These are phyloP conservation scores for Tricholoma furcatifolium DNA, from an alignment of 768 basidiomycete genomes.

Conservation along the genomic window DNA sequence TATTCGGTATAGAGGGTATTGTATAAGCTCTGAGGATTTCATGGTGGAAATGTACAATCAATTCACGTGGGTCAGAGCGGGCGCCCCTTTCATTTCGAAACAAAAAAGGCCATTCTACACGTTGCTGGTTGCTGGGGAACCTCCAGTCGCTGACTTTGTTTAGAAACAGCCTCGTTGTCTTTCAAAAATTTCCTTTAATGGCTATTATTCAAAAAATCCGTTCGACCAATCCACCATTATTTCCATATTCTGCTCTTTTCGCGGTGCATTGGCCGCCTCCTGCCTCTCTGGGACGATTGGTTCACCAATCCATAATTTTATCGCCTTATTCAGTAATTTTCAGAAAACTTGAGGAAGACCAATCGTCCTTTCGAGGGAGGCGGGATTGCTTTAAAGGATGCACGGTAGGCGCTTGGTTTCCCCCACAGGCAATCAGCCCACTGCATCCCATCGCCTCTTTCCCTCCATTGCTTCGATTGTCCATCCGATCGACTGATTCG, in stretches of 20 bases:
- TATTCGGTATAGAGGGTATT: no score
- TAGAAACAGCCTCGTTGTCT: constrained; percentile 8
- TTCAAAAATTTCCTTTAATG: constrained; percentile 13
- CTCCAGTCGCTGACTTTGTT: background rate
- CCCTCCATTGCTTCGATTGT: background rate
- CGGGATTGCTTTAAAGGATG: constrained; percentile 12
- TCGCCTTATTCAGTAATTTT: constrained; percentile 17
- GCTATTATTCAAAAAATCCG: constrained; percentile 11
- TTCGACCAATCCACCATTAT: constrained; percentile 14
- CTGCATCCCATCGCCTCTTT: background rate
- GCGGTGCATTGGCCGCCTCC: constrained; percentile 16
- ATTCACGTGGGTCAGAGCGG: no score
- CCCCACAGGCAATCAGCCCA: background rate
- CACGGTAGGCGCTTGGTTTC: background rate
- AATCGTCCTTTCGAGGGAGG: constrained; percentile 13
- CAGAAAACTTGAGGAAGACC: constrained; percentile 18
- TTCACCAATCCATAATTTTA: constrained; percentile 11
- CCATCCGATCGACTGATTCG: constrained; percentile 3
- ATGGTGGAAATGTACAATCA: no score
- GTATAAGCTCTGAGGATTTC: no score
- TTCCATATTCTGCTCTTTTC: constrained; percentile 17
- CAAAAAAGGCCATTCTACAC: background rate
- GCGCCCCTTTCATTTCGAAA: background rate
- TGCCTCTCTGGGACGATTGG: constrained; percentile 18
- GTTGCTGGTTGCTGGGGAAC: background rate